These are phyloP conservation scores for Metarhizium album DNA, from an alignment of 2,329 filamentous ascomycete species.

Conservation along the genomic window DNA sequence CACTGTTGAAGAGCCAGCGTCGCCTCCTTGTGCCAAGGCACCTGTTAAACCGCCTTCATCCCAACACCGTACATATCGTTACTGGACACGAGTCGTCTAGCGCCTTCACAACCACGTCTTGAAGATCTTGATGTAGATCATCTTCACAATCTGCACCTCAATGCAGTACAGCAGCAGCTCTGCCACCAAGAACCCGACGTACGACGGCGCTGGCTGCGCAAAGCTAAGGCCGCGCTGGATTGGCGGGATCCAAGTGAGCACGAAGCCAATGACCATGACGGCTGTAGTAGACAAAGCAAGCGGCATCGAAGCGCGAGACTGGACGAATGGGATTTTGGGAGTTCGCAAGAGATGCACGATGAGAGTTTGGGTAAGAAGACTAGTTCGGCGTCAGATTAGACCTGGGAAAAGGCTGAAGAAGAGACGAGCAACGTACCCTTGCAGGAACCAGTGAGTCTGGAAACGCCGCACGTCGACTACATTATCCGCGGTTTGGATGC, in stretches of 20 bases:
- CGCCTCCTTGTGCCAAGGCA: not conserved
- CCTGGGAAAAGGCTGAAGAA: not conserved
- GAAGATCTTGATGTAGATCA: slow-evolving; percentile 16
- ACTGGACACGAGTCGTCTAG: not conserved
- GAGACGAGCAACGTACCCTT: slow-evolving; percentile 8
- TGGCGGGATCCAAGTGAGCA: slow-evolving; percentile 15
- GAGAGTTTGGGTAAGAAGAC: slow-evolving; percentile 18
- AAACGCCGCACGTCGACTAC: slow-evolving; percentile 9
- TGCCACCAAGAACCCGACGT: slow-evolving; percentile 14
- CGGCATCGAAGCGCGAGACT: slow-evolving; percentile 12
- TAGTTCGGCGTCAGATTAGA: not conserved
- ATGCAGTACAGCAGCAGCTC: slow-evolving; percentile 15
- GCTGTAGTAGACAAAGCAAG: slow-evolving; percentile 14
- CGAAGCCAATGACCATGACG: slow-evolving; percentile 17
- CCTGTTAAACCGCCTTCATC: not conserved
- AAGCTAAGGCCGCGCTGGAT: slow-evolving; percentile 12
- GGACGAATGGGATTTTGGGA: slow-evolving; percentile 16
- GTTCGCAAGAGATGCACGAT: slow-evolving; percentile 18
- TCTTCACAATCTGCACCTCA: slow-evolving; percentile 18
- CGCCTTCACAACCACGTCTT: slow-evolving; percentile 14
- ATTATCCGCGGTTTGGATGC: slow-evolving; percentile 10
- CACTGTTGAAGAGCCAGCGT: not conserved
- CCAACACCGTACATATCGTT: not conserved
- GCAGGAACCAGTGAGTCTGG: slow-evolving; percentile 19
- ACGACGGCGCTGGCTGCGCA: slow-evolving; percentile 11